These are phyloP conservation scores for Polytrichum commune DNA, from an alignment of 225 moss, liverwort and hornwort species.

Conservation along the genomic window DNA sequence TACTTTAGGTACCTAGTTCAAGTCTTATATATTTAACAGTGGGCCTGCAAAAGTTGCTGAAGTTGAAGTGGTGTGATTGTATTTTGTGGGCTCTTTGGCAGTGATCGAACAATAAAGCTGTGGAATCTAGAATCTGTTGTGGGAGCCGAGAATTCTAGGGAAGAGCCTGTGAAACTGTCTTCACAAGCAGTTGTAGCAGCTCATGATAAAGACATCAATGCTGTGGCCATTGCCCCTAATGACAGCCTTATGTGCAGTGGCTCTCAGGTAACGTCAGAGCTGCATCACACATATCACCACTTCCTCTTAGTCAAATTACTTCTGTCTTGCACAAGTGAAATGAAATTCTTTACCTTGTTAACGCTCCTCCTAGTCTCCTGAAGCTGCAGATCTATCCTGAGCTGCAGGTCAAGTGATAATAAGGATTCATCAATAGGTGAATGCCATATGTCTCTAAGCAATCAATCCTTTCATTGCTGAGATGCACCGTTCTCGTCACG, in stretches of 20 bases:
- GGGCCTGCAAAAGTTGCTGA: background rate
- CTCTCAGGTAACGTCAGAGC: constrained; percentile 65
- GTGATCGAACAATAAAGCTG: constrained; percentile 82
- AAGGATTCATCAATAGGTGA: too few relatives aligned
- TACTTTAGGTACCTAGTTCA: background rate
- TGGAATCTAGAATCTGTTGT: constrained; percentile 66
- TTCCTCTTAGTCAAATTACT: too few relatives aligned
- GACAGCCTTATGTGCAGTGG: constrained; percentile 96
- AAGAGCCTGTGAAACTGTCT: constrained; percentile 50
- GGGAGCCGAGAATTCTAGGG: constrained; percentile 24
- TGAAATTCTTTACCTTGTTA: background rate
- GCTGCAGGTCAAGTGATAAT: too few relatives aligned
- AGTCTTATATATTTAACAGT: background rate
- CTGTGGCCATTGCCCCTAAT: constrained; percentile 91
- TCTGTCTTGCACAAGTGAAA: background rate
- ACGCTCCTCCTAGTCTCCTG: too few relatives aligned
- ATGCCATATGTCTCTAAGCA: too few relatives aligned
- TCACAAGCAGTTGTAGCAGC: constrained; percentile 86
- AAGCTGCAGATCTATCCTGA: too few relatives aligned
- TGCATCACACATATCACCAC: too few relatives aligned
- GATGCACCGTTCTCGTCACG: too few relatives aligned
- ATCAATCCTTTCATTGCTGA: too few relatives aligned
- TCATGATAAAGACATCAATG: constrained; percentile 95
- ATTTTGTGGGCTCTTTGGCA: constrained; percentile 19
- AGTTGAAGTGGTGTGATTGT: background rate